Percentiles rank a stretch among this genome's conserved stretches.
Evolutionary conservation across 768 basidiomycete genomes (phyloP).

Genomic region (Phaffia tasmanica): DNA sequence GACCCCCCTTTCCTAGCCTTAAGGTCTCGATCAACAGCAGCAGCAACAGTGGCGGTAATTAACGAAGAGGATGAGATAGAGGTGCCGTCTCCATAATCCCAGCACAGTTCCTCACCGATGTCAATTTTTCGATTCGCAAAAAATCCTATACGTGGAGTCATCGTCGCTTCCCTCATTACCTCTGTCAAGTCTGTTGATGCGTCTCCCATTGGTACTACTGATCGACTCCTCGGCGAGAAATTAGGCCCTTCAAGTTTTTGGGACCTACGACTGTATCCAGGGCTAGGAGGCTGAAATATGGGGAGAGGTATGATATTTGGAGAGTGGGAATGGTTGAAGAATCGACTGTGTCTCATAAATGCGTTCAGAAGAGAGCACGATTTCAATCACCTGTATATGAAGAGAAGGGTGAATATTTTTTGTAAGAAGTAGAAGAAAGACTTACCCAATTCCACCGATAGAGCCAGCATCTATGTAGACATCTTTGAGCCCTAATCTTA

Average conservation of each 20-base stretch:
- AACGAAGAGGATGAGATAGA: too few relatives aligned
- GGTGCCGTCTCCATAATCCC: slow-evolving; percentile 22
- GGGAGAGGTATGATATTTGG: slow-evolving; percentile 21
- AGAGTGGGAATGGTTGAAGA: slow-evolving; percentile 24
- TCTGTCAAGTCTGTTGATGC: slow-evolving; percentile 3
- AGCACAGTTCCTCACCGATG: slow-evolving; percentile 10
- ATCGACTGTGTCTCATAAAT: slow-evolving; percentile 6
- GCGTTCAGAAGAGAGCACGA: not conserved
- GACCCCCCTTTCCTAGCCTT: too few relatives aligned
- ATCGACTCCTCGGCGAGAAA: too few relatives aligned
- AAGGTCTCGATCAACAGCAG: too few relatives aligned
- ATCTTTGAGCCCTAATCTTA: not conserved
- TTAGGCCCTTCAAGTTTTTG: too few relatives aligned
- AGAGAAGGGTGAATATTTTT: not conserved
- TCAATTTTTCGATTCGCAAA: slow-evolving; percentile 9
- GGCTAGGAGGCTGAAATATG: slow-evolving; percentile 1
- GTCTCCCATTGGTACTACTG: too few relatives aligned
- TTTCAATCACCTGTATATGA: not conserved
- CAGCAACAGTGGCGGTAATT: too few relatives aligned
- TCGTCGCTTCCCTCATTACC: too few relatives aligned
- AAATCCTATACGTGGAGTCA: slow-evolving; percentile 17
- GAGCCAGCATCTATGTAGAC: not conserved
- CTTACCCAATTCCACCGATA: slow-evolving; percentile 4
- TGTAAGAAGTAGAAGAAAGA: not conserved
- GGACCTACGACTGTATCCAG: too few relatives aligned